Percentiles rank a stretch among this genome's conserved stretches.
Evolutionary conservation across 176 grass and related monocot species (phyloP).

Genomic region (Aegilops tauschii): DNA sequence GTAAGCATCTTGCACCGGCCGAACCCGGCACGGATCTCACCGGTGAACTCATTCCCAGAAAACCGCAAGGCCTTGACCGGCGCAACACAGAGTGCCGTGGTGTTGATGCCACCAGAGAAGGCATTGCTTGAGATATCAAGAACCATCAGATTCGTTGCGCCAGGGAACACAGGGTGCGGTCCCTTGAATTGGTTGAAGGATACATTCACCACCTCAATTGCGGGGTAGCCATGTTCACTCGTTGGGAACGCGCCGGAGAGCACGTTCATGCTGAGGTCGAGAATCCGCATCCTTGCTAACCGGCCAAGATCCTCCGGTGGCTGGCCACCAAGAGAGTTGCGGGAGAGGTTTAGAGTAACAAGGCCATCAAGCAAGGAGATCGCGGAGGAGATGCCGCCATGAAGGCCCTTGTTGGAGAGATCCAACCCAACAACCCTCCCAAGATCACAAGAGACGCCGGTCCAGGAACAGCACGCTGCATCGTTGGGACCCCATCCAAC

Average conservation of each 20-base stretch:
- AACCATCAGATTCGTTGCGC: slow-evolving; percentile 19
- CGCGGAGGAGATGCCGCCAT: slow-evolving; percentile 34
- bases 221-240: slow-evolving; percentile 5
- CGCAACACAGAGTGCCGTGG: background rate
- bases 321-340: slow-evolving; percentile 37
- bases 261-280: slow-evolving; percentile 59
- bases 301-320: background rate
- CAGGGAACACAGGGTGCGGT: slow-evolving; percentile 27
- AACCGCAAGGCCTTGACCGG: slow-evolving; percentile 36
- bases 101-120: slow-evolving; percentile 38
- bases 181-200: slow-evolving; percentile 55
- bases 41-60: slow-evolving; percentile 30
- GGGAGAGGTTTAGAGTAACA: slow-evolving; percentile 36
- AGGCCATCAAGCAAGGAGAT: slow-evolving; percentile 38
- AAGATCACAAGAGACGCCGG: slow-evolving; percentile 40
- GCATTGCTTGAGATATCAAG: slow-evolving; percentile 42
- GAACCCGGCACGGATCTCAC: background rate
- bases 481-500: slow-evolving; percentile 40
- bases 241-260: slow-evolving; percentile 15
- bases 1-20: slow-evolving; percentile 33
- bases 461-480: slow-evolving; percentile 60
- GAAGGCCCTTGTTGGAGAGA: slow-evolving; percentile 44
- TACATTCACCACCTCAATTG: slow-evolving; percentile 48
- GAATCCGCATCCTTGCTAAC: slow-evolving; percentile 25
- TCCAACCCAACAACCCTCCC: slow-evolving; percentile 47